These are phyloP conservation scores for Exophiala phaeomuriformis DNA, from an alignment of 2,329 filamentous ascomycete species.

Conservation along the genomic window DNA sequence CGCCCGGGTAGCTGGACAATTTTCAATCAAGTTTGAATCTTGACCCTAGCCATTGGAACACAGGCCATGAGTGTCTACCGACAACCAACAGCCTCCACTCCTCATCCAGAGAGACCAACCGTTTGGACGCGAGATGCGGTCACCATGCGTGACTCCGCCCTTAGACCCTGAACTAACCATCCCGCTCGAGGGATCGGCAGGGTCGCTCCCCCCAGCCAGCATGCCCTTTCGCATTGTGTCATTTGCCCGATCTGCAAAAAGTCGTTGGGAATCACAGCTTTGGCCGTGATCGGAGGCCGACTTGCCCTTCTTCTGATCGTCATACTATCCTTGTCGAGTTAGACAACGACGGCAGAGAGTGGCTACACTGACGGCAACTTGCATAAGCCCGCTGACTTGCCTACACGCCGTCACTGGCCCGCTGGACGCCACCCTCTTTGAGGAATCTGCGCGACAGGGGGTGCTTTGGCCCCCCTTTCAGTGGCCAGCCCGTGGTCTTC, in stretches of 20 bases:
- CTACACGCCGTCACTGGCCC: background rate
- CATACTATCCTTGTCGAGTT: slow-evolving; percentile 9
- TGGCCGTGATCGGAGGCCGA: slow-evolving; percentile 16
- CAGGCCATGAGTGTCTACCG: slow-evolving; percentile 2
- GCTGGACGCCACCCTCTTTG: background rate
- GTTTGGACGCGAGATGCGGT: slow-evolving; percentile 17
- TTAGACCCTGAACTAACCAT: slow-evolving; percentile 12
- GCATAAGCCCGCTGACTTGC: slow-evolving; percentile 5
- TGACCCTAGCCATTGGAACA: background rate
- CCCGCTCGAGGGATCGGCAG: slow-evolving; percentile 16
- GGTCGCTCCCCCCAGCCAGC: slow-evolving; percentile 11
- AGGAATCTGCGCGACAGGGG: background rate
- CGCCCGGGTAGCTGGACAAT: too few species aligned
- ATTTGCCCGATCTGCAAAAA: slow-evolving; percentile 12
- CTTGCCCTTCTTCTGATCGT: slow-evolving; percentile 12
- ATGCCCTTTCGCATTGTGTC: background rate
- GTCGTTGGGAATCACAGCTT: slow-evolving; percentile 11
- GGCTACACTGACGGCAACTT: slow-evolving; percentile 16
- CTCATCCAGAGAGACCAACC: background rate
- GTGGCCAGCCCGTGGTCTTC: background rate
- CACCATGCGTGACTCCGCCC: slow-evolving; percentile 13
- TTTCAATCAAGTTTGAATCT: too few species aligned
- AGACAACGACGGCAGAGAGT: background rate
- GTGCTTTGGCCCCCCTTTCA: background rate
- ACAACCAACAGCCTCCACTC: slow-evolving; percentile 4